Percentiles rank a stretch among this genome's conserved stretches.
phyloP scores from a whole-genome alignment of 1,284 basidiomycete genomes.

The Takashimella koratensis region DNA sequence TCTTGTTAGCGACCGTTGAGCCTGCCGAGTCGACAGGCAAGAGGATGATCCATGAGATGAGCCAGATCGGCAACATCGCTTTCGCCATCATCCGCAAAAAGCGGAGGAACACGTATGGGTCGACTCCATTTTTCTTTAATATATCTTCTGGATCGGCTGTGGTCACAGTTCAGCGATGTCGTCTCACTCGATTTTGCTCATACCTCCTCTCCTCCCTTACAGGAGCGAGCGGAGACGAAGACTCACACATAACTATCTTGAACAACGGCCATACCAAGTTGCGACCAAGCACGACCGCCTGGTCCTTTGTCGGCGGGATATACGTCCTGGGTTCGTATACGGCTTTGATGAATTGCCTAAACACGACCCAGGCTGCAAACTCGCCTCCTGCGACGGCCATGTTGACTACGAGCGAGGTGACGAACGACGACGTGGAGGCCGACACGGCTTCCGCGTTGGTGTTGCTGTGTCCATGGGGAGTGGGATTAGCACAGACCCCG shows the following conservation, averaged over 20 bases:
- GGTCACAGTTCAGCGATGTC: no score
- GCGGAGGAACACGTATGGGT: slow-evolving; percentile 68
- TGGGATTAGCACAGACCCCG: no score
- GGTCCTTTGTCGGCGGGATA: slow-evolving; percentile 44
- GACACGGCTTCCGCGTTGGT: slow-evolving; percentile 18
- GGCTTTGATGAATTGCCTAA: slow-evolving; percentile 48
- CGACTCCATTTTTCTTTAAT: slow-evolving; percentile 50
- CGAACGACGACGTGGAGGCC: slow-evolving; percentile 57
- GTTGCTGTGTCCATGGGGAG: slow-evolving; percentile 6
- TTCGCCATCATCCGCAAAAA: slow-evolving; percentile 64
- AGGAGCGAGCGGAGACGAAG: slow-evolving; percentile 39
- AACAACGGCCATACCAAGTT: slow-evolving; percentile 35
- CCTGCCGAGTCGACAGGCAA: slow-evolving; percentile 60
- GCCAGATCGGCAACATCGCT: slow-evolving; percentile 63
- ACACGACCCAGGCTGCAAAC: slow-evolving; percentile 62
- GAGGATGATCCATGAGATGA: slow-evolving; percentile 59
- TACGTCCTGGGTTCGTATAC: slow-evolving; percentile 75
- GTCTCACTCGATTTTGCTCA: no score
- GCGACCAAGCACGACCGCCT: slow-evolving; percentile 31
- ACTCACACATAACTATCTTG: slow-evolving; percentile 31
- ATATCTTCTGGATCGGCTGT: slow-evolving; percentile 52
- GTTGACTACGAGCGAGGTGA: slow-evolving; percentile 62
- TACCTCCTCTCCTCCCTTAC: no score
- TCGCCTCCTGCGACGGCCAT: slow-evolving; percentile 58
- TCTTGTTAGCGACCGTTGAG: slow-evolving; percentile 42